Percentiles rank a stretch among this genome's conserved stretches.
Conservation (phyloP, 2,329 filamentous ascomycete species). For the Cercospora sesami region DNA sequence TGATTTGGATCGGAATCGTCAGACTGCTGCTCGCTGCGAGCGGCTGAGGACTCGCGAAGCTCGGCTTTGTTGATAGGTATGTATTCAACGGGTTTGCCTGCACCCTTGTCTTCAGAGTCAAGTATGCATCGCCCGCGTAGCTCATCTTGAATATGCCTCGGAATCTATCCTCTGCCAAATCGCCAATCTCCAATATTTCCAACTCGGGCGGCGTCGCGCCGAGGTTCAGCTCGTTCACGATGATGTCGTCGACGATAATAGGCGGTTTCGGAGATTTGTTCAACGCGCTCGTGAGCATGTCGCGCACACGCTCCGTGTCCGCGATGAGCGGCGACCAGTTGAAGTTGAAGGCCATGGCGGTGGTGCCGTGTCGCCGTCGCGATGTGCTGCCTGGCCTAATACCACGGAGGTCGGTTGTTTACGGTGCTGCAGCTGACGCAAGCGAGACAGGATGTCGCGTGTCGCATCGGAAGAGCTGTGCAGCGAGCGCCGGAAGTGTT, state of each 20-base stretch:
- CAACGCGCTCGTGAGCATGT: conserved; percentile 89
- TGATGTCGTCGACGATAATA: conserved; percentile 98
- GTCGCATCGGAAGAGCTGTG: conserved; percentile 8
- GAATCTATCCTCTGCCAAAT: conserved; percentile 94
- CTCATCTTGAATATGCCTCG: conserved; percentile 99
- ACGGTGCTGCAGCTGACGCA: conserved; percentile 7
- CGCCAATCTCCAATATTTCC: conserved; percentile 96
- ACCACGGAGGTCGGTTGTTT: not conserved
- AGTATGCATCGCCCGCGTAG: conserved; percentile 90
- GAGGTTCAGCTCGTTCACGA: conserved; percentile 96
- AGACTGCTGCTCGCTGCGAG: conserved; percentile 86
- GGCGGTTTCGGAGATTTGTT: conserved; percentile 98
- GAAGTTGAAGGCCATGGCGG: conserved; percentile 97
- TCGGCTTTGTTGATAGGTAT: conserved; percentile 85
- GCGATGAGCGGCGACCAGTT: conserved; percentile 99
- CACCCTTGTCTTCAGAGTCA: conserved; percentile 92
- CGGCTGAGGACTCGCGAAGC: conserved; percentile 89
- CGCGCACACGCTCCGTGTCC: conserved; percentile 86
- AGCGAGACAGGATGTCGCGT: conserved; percentile 10
- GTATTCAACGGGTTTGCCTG: conserved; percentile 98
- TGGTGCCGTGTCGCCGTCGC: not conserved
- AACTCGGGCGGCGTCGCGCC: conserved; percentile 91
- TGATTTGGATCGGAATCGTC: conserved; percentile 97
- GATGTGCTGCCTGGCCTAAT: not conserved
- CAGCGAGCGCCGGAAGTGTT: conserved; percentile 7